Conservation (phyloP, 345 rosid genomes). For the Gossypium stocksii region DNA sequence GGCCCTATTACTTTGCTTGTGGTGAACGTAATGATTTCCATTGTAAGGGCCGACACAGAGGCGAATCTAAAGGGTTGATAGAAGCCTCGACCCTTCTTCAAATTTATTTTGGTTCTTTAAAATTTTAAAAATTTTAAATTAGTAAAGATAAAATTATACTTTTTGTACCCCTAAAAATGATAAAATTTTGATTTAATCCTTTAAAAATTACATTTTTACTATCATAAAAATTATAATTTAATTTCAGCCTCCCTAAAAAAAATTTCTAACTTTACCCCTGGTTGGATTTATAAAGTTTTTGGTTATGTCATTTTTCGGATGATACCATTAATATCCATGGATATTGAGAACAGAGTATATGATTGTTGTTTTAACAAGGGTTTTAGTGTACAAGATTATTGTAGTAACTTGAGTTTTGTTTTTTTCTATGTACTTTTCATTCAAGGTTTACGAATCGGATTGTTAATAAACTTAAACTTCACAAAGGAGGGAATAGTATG, state of each 20-base stretch:
- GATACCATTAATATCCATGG: slow-evolving; percentile 6
- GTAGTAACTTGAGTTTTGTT: neutral
- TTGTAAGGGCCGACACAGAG: slow-evolving; percentile 38
- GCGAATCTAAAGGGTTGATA: too few relatives aligned
- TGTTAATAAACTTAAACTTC: neutral
- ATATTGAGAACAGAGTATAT: neutral
- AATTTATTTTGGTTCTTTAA: too few relatives aligned
- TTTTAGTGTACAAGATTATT: neutral
- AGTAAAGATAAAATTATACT: too few relatives aligned
- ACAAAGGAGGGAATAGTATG: too few relatives aligned
- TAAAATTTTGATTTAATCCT: too few relatives aligned
- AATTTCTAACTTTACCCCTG: too few relatives aligned
- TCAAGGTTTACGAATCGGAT: neutral
- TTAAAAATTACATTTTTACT: too few relatives aligned
- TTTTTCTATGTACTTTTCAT: neutral
- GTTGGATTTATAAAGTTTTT: slow-evolving; percentile 50
- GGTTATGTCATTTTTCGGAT: slow-evolving; percentile 38
- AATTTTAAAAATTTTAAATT: too few relatives aligned
- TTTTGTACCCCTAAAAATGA: too few relatives aligned
- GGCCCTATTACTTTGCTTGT: slow-evolving; percentile 44
- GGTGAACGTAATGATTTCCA: slow-evolving; percentile 56
- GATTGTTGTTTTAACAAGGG: neutral
- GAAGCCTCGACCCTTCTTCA: rapidly evolving
- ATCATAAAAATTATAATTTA: too few relatives aligned
- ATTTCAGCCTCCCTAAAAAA: too few relatives aligned